These are phyloP conservation scores for Phlyctochytrium arcticum DNA, from an alignment of 192 early-diverging fungal genomes.

Conservation along the genomic window DNA sequence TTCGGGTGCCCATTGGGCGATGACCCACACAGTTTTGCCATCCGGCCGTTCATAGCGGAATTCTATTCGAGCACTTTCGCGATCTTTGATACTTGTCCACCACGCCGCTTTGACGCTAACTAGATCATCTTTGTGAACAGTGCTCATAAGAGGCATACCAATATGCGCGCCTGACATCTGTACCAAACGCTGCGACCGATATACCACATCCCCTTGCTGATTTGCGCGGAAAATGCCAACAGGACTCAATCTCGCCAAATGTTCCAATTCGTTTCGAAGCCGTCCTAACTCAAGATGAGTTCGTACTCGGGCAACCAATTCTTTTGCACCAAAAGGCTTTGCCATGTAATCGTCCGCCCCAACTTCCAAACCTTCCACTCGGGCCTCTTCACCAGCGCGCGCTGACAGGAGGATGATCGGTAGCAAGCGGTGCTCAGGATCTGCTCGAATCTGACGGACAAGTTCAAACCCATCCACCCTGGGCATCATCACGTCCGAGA, in stretches of 20 bases:
- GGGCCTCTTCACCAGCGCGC: conserved; percentile 47
- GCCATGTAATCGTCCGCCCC: conserved; percentile 61
- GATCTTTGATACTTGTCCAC: neutral
- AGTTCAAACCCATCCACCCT: conserved; percentile 56
- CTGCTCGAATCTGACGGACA: conserved; percentile 31
- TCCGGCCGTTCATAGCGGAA: neutral
- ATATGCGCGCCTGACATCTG: neutral
- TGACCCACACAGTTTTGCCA: neutral
- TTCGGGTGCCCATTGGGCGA: conserved; percentile 4
- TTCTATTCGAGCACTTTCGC: too few relatives aligned
- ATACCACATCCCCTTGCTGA: conserved; percentile 3
- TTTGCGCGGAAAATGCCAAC: conserved; percentile 9
- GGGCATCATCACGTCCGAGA: conserved; percentile 57
- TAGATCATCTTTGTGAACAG: neutral
- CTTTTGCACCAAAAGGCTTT: conserved; percentile 43
- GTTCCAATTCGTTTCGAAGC: conserved; percentile 21
- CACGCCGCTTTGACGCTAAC: neutral
- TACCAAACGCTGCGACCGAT: neutral
- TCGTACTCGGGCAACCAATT: conserved; percentile 51
- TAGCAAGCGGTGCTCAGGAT: conserved; percentile 32
- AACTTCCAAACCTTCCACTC: conserved; percentile 45
- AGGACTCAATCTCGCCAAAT: neutral
- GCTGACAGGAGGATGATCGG: conserved; percentile 59
- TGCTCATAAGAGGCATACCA: neutral
- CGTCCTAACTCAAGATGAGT: conserved; percentile 47